phyloP scores from a whole-genome alignment of 257 asterid species.

The Fraxinus excelsior region DNA sequence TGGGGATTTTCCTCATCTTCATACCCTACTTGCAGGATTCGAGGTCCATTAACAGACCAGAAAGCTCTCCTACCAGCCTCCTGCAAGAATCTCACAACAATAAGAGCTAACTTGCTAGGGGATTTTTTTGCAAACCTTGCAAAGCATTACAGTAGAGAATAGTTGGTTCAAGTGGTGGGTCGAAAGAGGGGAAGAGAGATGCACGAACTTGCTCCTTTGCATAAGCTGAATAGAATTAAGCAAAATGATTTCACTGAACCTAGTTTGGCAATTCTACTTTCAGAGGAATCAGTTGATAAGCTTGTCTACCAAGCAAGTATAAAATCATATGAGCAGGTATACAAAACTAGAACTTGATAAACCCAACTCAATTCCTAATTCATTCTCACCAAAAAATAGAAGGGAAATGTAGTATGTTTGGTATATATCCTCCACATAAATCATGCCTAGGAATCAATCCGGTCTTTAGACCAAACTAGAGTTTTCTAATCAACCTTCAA shows the following conservation, averaged over 20 bases:
- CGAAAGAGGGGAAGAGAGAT: not conserved
- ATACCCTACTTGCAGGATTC: slow-evolving; percentile 85
- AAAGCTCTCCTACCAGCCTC: slow-evolving; percentile 94
- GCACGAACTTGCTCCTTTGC: not conserved
- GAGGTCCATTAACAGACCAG: slow-evolving; percentile 94
- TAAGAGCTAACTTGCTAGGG: not conserved
- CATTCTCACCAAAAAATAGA: not conserved
- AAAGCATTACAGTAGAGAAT: not conserved
- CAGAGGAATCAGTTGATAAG: not conserved
- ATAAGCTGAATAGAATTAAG: not conserved
- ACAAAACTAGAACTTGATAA: not conserved
- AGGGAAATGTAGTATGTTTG: not conserved
- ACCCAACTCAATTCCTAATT: not conserved
- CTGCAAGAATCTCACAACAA: slow-evolving; percentile 33
- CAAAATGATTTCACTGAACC: not conserved
- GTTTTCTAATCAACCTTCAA: not conserved
- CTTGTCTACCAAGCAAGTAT: not conserved
- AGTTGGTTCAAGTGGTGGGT: not conserved
- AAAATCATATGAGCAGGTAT: not conserved
- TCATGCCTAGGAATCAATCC: not conserved
- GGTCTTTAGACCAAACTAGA: not conserved
- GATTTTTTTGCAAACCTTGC: not conserved
- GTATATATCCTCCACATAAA: not conserved
- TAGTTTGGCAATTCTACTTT: not conserved
- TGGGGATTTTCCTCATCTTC: slow-evolving; percentile 76